Base-by-base conservation (phyloP, 768 basidiomycete species). In the Xerocomellus chrysenteron region DNA sequence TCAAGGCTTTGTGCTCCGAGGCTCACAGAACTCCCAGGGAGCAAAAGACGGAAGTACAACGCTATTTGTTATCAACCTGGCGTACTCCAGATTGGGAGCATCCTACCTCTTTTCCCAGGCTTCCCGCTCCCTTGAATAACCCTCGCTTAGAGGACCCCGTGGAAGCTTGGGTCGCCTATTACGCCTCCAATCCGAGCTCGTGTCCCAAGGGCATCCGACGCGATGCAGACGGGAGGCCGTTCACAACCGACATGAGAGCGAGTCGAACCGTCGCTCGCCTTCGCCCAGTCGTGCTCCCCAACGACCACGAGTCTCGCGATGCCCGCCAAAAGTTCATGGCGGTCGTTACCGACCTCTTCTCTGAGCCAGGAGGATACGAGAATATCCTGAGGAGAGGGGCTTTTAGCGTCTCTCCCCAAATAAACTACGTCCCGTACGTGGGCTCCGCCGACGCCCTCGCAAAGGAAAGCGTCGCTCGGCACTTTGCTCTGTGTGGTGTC, bases 211-310 rank as follows among this genome's bases (percentile, higher is more conserved):
- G 79, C 50, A 78, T 80, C 54, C 73, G 79, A 49, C 73, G 71
- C 30, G 75, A 76, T 59, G 52, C 66, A 12, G 67, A 69, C 54
- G 72, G 73, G 14, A 68, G 66, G 21, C 79, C 79, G 1, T 63
- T 65, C 60, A 67, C 78, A 40, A 64, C 72, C 7, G 79, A 80
- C 62, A 74, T 80, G 64, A 74, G 70, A 50, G 79, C 79, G 2
- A 79, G 77, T 63, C 75, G 79, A 33, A 74, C 66, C n/a, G 75
- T 80, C 17, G 80, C 79, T 9, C 77, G 77, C n/a, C 76, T 80
- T 28, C 74, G 79, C 39, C 79, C 79, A 2, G 55, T 70, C 13
- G 67, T 74, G 30, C 65, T 71, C 52, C 60, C 66, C 1, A 68
- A 61, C 33, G 72, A 73, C 55, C 56, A 68, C 45, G 73, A 73